Evolutionary conservation across 2,329 filamentous ascomycete genomes (phyloP), one percentile per base, ranked within the genome.

Genomic region (Neoscytalidium dimidiatum): DNA sequence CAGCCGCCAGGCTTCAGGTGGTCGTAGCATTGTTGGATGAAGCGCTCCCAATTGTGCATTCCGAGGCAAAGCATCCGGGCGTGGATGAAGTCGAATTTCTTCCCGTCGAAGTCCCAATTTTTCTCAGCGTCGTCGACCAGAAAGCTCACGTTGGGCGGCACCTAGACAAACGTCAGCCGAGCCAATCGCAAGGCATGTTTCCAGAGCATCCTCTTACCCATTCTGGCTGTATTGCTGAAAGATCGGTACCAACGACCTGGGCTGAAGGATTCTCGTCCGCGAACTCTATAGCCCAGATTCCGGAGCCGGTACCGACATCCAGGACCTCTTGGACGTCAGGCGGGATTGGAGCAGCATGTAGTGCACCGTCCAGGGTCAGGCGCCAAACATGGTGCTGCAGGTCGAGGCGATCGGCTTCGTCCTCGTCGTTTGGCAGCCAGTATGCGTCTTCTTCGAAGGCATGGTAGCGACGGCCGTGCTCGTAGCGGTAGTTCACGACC

Each of bases 51-150:
- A 69, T 89, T 79, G 17, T 80, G 78, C 51, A 90, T 80, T 14
- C 82, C 81, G 31, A 82, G 82, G 67, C 81, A 71, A 80, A 86
- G 79, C 78, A 83, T 70, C 68, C 83, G 71, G 71, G 82, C 71
- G 81, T 85, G 80, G 80, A 89, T 83, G 68, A 84, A 83, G 71
- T 89, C 87, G 70, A 86, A 88, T 14, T 73, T 73, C 31, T 81
- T 73, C 11, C 60, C 46, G 7, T 79, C 76, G 21, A 60, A 85
- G 43, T 81, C 74, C 88, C 88, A 90, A 8, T 85, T 80, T 52
- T 84, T 80, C 29, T 74, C 72, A 23, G 69, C 72, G 58, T 78
- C 73, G 43, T 77, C 74, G 44, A 78, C 73, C 6, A 76, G 64
- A 35, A 77, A 78, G 31, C 68, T 69, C 52, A 72, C 73, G 62